phyloP scores from a whole-genome alignment of 192 early-diverging fungal genomes.

The Coemansia sp. region DNA sequence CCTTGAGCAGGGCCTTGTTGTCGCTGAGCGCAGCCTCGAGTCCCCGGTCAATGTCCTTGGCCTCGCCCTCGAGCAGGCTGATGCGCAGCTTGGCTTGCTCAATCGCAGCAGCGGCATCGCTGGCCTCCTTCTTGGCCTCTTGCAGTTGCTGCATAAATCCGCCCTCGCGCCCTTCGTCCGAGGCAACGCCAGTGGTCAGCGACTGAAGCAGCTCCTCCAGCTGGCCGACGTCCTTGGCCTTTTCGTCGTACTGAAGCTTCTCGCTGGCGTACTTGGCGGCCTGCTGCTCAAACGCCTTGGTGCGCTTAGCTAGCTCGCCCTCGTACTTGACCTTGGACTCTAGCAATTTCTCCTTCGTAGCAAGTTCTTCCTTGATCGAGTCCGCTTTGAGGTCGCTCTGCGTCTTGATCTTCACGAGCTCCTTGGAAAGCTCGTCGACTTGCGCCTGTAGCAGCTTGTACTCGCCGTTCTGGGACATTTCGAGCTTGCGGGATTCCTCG shows the following conservation, averaged over 20 bases:
- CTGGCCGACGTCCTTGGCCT: conserved; percentile 41
- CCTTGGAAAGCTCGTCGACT: conserved; percentile 74
- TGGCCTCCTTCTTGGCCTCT: conserved; percentile 64
- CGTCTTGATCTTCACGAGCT: conserved; percentile 79
- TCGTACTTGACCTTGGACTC: conserved; percentile 34
- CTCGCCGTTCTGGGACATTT: conserved; percentile 61
- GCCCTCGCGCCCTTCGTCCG: conserved; percentile 88
- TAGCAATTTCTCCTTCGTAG: conserved; percentile 24
- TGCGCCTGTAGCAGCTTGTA: conserved; percentile 68
- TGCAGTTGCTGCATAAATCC: conserved; percentile 97
- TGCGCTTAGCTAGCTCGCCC: conserved; percentile 34
- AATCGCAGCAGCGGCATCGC: conserved; percentile 61
- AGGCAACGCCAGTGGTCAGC: conserved; percentile 87
- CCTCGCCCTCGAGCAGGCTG: conserved; percentile 69
- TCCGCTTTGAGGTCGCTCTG: conserved; percentile 79
- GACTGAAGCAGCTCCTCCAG: conserved; percentile 86
- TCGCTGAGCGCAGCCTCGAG: conserved; percentile 66
- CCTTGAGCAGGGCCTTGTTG: conserved; percentile 59
- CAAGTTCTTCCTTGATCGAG: conserved; percentile 74
- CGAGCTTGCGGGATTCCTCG: conserved; percentile 47
- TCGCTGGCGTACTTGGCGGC: conserved; percentile 31
- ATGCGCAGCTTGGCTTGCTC: conserved; percentile 85
- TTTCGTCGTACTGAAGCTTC: conserved; percentile 48
- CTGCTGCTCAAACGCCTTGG: conserved; percentile 21
- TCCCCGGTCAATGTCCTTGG: conserved; percentile 66